A percentile compares a stretch with the other conserved stretches of the same genome.
phyloP scores from a whole-genome alignment of 176 grass and related monocot species.

The Phoenix roebelenii region DNA sequence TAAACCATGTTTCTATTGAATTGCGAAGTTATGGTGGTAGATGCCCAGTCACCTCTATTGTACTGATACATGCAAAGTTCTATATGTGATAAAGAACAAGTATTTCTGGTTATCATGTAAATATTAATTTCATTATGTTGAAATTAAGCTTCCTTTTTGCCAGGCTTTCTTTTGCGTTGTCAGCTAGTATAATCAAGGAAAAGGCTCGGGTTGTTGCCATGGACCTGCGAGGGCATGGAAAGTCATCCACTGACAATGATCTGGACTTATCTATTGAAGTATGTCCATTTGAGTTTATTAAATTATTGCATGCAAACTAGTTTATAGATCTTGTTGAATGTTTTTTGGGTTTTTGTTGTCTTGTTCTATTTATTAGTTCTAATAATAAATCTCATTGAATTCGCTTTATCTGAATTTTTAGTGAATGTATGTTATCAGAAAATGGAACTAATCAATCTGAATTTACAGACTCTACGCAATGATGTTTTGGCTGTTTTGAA shows the following conservation, averaged over 20 bases:
- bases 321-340: not conserved
- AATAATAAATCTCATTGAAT: not conserved
- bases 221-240: conserved; percentile 90
- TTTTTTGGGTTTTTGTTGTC: not conserved
- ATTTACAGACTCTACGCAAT: conserved; percentile 70
- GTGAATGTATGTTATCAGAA: not conserved
- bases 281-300: conserved; percentile 10
- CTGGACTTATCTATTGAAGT: conserved; percentile 86
- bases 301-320: not conserved
- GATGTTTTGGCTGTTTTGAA: conserved; percentile 65
- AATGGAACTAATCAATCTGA: conserved; percentile 1
- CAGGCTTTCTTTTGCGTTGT: conserved; percentile 94
- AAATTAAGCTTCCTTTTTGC: not conserved
- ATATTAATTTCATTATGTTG: too few relatives aligned
- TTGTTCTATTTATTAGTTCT: not conserved
- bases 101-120: too few relatives aligned
- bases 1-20: too few relatives aligned
- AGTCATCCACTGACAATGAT: conserved; percentile 68
- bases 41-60: too few relatives aligned
- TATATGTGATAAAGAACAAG: too few relatives aligned
- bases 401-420: not conserved
- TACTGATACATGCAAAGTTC: too few relatives aligned
- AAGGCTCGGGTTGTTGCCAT: conserved; percentile 66
- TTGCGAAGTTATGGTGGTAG: too few relatives aligned
- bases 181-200: conserved; percentile 71